Evolutionary conservation across 192 early-diverging fungal genomes (phyloP).

Genomic region (Backusella tarrabulga): DNA sequence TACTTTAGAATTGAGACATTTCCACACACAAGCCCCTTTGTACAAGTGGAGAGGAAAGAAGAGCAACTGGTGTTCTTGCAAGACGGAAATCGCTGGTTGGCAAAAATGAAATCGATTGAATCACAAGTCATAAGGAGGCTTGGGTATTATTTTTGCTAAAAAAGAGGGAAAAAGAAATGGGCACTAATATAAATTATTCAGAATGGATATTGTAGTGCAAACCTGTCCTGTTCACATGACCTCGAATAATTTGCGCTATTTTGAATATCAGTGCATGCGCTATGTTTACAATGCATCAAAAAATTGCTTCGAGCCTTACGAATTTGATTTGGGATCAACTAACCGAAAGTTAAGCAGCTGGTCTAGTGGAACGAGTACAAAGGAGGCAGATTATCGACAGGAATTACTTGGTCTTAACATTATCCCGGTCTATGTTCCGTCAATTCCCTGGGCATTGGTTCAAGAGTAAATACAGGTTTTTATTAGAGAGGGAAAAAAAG

Average conservation of each 20-base stretch:
- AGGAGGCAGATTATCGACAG: conserved; percentile 50
- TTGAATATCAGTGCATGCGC: conserved; percentile 78
- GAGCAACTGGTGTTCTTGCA: conserved; percentile 50
- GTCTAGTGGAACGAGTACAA: conserved; percentile 43
- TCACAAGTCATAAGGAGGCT: conserved; percentile 21
- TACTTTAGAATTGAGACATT: conserved; percentile 67
- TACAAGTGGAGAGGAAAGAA: conserved; percentile 56
- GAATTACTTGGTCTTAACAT: conserved; percentile 69
- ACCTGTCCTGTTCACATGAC: conserved; percentile 42
- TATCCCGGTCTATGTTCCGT: conserved; percentile 52
- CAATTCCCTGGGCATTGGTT: conserved; percentile 45
- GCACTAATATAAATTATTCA: neutral
- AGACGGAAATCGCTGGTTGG: conserved; percentile 41
- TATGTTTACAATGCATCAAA: conserved; percentile 59
- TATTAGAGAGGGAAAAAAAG: neutral
- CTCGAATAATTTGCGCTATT: conserved; percentile 44
- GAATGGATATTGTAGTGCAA: conserved; percentile 40
- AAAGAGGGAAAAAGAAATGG: neutral
- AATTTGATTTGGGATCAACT: conserved; percentile 57
- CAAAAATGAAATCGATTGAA: conserved; percentile 33
- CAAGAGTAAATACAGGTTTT: conserved; percentile 43
- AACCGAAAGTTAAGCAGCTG: conserved; percentile 43
- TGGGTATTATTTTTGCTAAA: conserved; percentile 20
- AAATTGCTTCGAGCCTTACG: conserved; percentile 53
- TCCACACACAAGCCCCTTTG: conserved; percentile 38